Conservation (phyloP, 352 stramenopile species). For the Globisporangium spinosum region DNA sequence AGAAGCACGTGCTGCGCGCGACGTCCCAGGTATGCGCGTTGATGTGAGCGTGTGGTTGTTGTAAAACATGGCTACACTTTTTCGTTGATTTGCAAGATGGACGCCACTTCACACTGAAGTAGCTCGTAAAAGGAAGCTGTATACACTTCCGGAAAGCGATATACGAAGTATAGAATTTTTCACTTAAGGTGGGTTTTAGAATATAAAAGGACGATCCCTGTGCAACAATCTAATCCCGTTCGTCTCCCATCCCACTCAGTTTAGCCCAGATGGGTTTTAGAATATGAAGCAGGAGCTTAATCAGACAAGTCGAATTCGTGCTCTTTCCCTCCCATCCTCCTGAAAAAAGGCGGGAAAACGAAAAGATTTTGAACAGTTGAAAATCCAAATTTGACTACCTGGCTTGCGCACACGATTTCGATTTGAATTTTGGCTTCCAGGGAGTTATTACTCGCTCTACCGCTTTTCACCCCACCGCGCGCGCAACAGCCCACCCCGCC, state of each 20-base stretch:
- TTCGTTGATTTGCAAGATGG: slow-evolving; percentile 4
- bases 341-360: slow-evolving; percentile 8
- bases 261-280: background rate
- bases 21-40: slow-evolving; percentile 59
- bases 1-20: slow-evolving; percentile 49
- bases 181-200: background rate
- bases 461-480: background rate
- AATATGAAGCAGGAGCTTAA: background rate
- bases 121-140: background rate
- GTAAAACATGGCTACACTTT: slow-evolving; percentile 13
- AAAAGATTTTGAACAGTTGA: background rate
- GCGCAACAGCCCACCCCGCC: background rate
- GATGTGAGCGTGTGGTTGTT: slow-evolving; percentile 35
- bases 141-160: background rate
- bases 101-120: background rate
- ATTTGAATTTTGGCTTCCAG: slow-evolving; percentile 10
- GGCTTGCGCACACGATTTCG: no score
- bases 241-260: background rate
- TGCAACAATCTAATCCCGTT: background rate
- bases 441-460: background rate
- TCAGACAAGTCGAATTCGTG: background rate
- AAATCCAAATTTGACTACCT: no score
- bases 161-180: background rate
- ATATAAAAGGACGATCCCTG: background rate
- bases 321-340: background rate